Base-by-base conservation (phyloP, 2,329 filamentous ascomycete species). In the Exophiala alcalophila region DNA sequence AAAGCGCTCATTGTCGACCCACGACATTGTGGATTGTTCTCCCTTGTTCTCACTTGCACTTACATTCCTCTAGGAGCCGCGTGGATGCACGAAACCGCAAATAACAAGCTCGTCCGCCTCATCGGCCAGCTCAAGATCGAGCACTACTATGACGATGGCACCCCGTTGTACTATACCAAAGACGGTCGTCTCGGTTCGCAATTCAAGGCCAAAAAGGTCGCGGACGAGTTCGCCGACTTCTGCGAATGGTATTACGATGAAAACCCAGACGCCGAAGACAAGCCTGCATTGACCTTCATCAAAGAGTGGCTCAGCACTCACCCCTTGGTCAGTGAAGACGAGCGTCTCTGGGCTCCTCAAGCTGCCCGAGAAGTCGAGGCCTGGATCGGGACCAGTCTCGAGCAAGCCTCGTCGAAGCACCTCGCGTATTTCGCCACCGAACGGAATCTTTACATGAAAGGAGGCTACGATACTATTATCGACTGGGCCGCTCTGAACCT, bases 141-240 rank as follows among this genome's bases (percentile, higher is more conserved):
- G 33, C 68, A 68, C 47, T 70, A 69, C 52, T 70, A 68, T 53
- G 67, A 70, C 53, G 67, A 70, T 40, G 67, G 67, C 8, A 57
- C 63, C 8, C 64, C 66, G 18, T 40, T 69, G 36, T 68, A 67
- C 52, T 68, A 63, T 40, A 69, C 66, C 26, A 60, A 63, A 40
- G 62, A 68, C 30, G 67, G 67, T 34, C 61, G 65, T 45, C 62
- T 66, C 29, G 66, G 67, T 19, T 60, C 65, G 30, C 67, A 70
- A 49, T 69, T 69, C 62, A 70, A 70, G 42, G 66, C 66, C 14
- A 70, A 70, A 55, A 70, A 70, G 47, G 65, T 68, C 16, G 66
- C 65, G 36, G 67, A 70, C 54, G 67, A 70, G 52, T 68, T 67
- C 46, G 66, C 66, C 20, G 66, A 68, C 49, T 66, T 66, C 40